Evolutionary conservation across 202 grass and related monocot genomes (phyloP), one percentile per base, ranked within the genome.

Genomic region (Carex sylvatica): DNA sequence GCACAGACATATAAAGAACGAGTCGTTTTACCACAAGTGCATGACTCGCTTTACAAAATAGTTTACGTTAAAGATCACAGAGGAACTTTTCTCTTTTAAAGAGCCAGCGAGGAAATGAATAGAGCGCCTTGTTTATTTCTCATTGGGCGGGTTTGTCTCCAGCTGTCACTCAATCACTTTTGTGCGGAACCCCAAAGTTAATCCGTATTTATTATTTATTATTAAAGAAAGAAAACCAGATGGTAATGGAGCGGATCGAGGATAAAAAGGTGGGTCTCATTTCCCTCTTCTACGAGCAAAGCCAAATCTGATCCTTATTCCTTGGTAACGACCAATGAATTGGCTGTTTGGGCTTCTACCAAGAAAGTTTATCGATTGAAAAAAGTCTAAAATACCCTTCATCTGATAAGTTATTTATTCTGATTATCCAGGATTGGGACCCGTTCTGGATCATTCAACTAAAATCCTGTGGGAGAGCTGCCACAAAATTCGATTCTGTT

Each of bases 131-230:
- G 44, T 49, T 65, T 44, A 72, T 72, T 47, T 49, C 73, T 58
- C 24, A 77, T 36, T 19, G 73, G 73, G 56, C 7, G 28, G 73
- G 52, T 55, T 33, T 22, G 65, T 18, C 4, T 83, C 82, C 55
- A 84, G 82, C 81, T 88, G 82, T 80, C 74, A 80, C 14, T 24
- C 18, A 14, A 54, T 53, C 46, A 31, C 71, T 55, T 75, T 42
- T 62, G 18, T 64, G 60, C 1, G 23, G 60, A 58, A 20, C 77
- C 56, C 78, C 56, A 65, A 80, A 65, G 10, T 65, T 65, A 76
- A 58, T 56, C 16, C 52, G 28, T 76, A 33, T 35, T 47, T 80
- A 51, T 49, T 51, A 46, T 23, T 77, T 77, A 15, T 18, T 78
- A 35, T 30, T 78, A 80, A 80, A 79, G 11, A 40, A 35, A 58